Conservation (phyloP, 2,329 filamentous ascomycete genomes). For the Fonsecaea nubica region DNA sequence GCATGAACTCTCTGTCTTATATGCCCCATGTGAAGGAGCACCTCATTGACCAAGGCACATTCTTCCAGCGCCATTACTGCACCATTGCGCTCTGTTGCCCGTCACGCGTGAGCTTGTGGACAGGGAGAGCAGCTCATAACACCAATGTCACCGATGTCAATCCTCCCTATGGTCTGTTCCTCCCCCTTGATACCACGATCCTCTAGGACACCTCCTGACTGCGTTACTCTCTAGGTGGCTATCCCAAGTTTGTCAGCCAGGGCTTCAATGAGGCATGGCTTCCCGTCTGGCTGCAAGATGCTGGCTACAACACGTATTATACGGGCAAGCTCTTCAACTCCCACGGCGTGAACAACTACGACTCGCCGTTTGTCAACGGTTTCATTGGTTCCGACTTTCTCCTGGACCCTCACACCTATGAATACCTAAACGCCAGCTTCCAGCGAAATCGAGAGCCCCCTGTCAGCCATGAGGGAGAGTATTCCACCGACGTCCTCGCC, state of each 20-base stretch:
- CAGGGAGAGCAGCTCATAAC: slow-evolving; percentile 71
- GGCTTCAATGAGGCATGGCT: slow-evolving; percentile 60
- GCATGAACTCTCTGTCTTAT: slow-evolving; percentile 66
- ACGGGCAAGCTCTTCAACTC: slow-evolving; percentile 64
- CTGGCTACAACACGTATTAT: slow-evolving; percentile 62
- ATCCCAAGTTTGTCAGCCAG: slow-evolving; percentile 59
- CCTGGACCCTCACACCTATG: slow-evolving; percentile 63
- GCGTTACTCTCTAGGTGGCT: slow-evolving; percentile 44
- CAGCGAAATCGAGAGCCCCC: slow-evolving; percentile 64
- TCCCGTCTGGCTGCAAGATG: slow-evolving; percentile 59
- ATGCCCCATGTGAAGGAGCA: slow-evolving; percentile 65
- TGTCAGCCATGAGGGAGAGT: slow-evolving; percentile 61
- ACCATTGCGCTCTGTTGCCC: slow-evolving; percentile 73
- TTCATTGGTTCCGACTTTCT: slow-evolving; percentile 54
- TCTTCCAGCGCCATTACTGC: slow-evolving; percentile 68
- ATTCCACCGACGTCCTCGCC: slow-evolving; percentile 66
- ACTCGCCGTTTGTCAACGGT: slow-evolving; percentile 47
- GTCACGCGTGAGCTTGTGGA: slow-evolving; percentile 69
- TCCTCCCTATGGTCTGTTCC: slow-evolving; percentile 46
- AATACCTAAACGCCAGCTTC: slow-evolving; percentile 70
- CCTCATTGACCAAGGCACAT: slow-evolving; percentile 64
- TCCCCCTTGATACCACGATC: background rate
- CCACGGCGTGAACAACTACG: slow-evolving; percentile 58
- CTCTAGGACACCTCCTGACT: background rate
- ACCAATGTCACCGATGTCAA: slow-evolving; percentile 70